A percentile compares a stretch with the other conserved stretches of the same genome.
Evolutionary conservation across 305 asterid genomes (phyloP).

Genomic region (Fraxinus albicans): DNA sequence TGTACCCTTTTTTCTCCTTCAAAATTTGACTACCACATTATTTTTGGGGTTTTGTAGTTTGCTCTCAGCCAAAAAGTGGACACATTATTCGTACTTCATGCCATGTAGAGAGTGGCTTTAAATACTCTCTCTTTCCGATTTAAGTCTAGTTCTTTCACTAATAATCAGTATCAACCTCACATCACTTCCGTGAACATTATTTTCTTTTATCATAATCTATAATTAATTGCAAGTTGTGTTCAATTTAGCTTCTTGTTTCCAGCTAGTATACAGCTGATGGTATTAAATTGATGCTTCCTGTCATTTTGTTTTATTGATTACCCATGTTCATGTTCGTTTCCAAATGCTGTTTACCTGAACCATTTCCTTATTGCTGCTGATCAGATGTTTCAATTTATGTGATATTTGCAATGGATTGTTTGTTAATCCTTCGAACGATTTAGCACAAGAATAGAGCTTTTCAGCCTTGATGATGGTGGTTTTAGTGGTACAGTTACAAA

Average conservation of each 20-base stretch:
- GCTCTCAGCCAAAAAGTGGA: neutral
- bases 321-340: neutral
- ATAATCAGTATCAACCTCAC: neutral
- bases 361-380: neutral
- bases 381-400: neutral
- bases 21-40: neutral
- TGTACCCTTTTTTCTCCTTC: neutral
- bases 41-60: neutral
- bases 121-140: neutral
- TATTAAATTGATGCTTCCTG: neutral
- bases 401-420: neutral
- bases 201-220: neutral
- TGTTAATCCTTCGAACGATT: neutral
- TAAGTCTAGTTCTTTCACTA: neutral
- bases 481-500: neutral
- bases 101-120: neutral
- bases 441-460: neutral
- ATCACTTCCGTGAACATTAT: neutral
- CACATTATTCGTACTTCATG: neutral
- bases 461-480: neutral
- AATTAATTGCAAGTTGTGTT: neutral
- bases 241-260: neutral
- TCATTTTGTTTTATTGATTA: neutral
- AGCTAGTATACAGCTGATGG: neutral
- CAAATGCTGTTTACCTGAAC: neutral